Evolutionary conservation across 2,329 filamentous ascomycete species (phyloP).

Genomic region (Didymella segeticola): DNA sequence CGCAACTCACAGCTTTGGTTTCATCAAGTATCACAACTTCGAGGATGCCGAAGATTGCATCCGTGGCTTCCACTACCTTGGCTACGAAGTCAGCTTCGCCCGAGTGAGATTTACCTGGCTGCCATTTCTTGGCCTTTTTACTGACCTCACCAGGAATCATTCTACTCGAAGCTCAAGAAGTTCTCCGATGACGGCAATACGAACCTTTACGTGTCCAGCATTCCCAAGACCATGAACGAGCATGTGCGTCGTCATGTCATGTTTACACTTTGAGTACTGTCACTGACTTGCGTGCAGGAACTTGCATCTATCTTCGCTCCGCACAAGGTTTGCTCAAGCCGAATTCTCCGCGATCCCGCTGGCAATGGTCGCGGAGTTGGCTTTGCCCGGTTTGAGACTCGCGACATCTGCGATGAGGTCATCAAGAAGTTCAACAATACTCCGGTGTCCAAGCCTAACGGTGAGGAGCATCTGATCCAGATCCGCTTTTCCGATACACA

Average conservation of each 20-base stretch:
- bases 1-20: constrained; percentile 75
- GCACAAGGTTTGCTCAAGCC: constrained; percentile 87
- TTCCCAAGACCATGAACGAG: constrained; percentile 91
- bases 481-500: constrained; percentile 97
- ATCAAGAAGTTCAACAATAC: constrained; percentile 84
- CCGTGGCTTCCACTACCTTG: constrained; percentile 89
- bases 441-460: constrained; percentile 61
- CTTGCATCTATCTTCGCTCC: constrained; percentile 79
- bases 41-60: constrained; percentile 95
- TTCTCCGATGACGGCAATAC: constrained; percentile 89
- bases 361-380: constrained; percentile 96
- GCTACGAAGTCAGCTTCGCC: constrained; percentile 97
- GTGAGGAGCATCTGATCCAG: constrained; percentile 82
- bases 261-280: not conserved
- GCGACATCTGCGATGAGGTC: constrained; percentile 88
- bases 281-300: constrained; percentile 61
- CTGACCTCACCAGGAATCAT: constrained; percentile 70
- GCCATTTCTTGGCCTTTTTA: not conserved
- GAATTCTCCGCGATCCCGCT: constrained; percentile 89
- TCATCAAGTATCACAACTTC: constrained; percentile 91
- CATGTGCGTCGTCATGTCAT: constrained; percentile 63
- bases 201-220: constrained; percentile 97
- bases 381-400: constrained; percentile 91
- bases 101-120: constrained; percentile 63
- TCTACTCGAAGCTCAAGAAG: constrained; percentile 97